A percentile compares a stretch with the other conserved stretches of the same genome.
These are phyloP conservation scores for Chaetoscypha palmicola DNA, from an alignment of 2,329 filamentous ascomycete genomes.

Conservation along the genomic window DNA sequence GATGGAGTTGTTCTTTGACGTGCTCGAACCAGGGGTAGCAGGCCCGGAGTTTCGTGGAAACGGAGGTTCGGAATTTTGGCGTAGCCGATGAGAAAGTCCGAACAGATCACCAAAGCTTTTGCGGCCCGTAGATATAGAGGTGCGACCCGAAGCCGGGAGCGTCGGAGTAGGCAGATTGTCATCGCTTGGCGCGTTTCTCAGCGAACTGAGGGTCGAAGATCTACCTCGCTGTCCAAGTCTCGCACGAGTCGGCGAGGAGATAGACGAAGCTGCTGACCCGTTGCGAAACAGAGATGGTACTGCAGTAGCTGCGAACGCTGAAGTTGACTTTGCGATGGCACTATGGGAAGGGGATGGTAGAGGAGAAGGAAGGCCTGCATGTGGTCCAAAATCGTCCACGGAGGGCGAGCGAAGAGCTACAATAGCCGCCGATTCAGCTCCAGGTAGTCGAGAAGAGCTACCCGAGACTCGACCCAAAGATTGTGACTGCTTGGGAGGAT, in stretches of 20 bases:
- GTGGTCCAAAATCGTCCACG: constrained; percentile 19
- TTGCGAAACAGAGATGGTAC: constrained; percentile 44
- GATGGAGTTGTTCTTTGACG: constrained; percentile 77
- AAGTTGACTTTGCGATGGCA: constrained; percentile 21
- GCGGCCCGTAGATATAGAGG: constrained; percentile 80
- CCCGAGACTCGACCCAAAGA: constrained; percentile 35
- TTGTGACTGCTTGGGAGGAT: constrained; percentile 28
- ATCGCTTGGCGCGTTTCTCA: constrained; percentile 65
- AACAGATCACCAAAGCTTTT: constrained; percentile 92
- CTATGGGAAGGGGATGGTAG: constrained; percentile 26
- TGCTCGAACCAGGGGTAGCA: constrained; percentile 60
- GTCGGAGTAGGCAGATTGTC: constrained; percentile 60
- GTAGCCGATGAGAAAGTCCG: constrained; percentile 63
- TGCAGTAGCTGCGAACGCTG: constrained; percentile 33
- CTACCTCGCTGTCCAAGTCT: constrained; percentile 60
- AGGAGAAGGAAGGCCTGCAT: constrained; percentile 20
- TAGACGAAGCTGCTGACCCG: constrained; percentile 56
- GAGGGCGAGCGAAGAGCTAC: constrained; percentile 36
- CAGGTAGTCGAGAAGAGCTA: constrained; percentile 35
- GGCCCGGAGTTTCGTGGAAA: constrained; percentile 61
- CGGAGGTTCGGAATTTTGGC: constrained; percentile 71
- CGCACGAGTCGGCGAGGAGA: constrained; percentile 60
- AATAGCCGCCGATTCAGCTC: constrained; percentile 22
- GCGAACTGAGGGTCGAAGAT: constrained; percentile 84
- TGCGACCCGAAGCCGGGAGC: constrained; percentile 44